Percentiles rank a stretch among this genome's conserved stretches.
Conservation (phyloP, 2,329 filamentous ascomycete genomes). For the Colletotrichum somersetense region DNA sequence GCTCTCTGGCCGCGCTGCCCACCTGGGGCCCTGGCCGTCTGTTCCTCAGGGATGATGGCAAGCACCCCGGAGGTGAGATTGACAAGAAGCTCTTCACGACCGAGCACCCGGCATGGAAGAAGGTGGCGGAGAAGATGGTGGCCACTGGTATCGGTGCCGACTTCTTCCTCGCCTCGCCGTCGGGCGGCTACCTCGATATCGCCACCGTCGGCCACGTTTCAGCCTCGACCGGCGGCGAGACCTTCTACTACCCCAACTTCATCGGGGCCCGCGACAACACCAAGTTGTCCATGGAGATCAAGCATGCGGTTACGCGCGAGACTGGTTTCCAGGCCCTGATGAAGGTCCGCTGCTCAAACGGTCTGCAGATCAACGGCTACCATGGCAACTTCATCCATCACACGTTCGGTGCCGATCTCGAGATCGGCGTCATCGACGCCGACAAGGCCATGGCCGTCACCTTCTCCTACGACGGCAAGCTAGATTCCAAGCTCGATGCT, state of each 20-base stretch:
- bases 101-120: constrained; percentile 89
- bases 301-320: constrained; percentile 87
- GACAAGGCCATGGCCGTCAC: constrained; percentile 94
- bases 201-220: constrained; percentile 92
- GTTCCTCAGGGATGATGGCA: constrained; percentile 88
- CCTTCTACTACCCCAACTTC: constrained; percentile 98
- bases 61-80: constrained; percentile 85
- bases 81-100: constrained; percentile 94
- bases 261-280: constrained; percentile 86
- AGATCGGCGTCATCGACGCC: constrained; percentile 91
- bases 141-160: constrained; percentile 89
- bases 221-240: constrained; percentile 91
- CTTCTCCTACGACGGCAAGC: constrained; percentile 95
- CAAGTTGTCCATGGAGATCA: constrained; percentile 87
- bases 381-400: constrained; percentile 97
- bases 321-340: constrained; percentile 96
- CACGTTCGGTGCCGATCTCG: constrained; percentile 92
- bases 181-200: constrained; percentile 91
- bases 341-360: constrained; percentile 98
- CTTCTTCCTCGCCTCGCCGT: constrained; percentile 93
- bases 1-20: constrained; percentile 86
- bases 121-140: constrained; percentile 88
- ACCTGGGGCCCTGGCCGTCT: constrained; percentile 92
- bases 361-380: constrained; percentile 92
- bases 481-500: constrained; percentile 95